Evolutionary conservation across 2,329 filamentous ascomycete genomes (phyloP), one percentile per base, ranked within the genome.

Genomic region (Trichophyton verrucosum): DNA sequence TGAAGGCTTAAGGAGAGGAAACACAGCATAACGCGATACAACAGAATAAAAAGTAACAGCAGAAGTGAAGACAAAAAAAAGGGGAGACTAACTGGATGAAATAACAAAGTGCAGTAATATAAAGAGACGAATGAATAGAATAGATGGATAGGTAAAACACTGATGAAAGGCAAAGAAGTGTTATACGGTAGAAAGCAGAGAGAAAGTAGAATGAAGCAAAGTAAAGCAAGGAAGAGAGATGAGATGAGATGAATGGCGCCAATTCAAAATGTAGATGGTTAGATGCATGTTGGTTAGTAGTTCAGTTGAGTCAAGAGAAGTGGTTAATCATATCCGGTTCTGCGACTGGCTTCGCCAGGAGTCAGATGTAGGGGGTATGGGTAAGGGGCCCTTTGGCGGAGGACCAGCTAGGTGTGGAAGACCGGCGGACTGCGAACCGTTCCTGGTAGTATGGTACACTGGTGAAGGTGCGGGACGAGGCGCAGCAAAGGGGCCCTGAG

Each of bases 351-450:
- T 49, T 36, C 57, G 22, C 57, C 57, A 59, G n/a, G 40, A 49
- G 17, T 46, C 40, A n/a, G 57, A 36, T 22, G 57, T 17, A 59
- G 75, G 83, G n/a, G 83, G 80, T 20, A 85, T 80, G 57, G 83
- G 83, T 36, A 86, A 76, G 7, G 81, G 78, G 9, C 81, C 82
- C 7, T 77, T 81, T 2, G 81, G 80, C 5, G 75, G 73, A 44
- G 85, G 83, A 33, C 80, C 84, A 51, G 82, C 79, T 55, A 86
- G 82, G 61, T 87, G 80, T 0, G 87, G 85, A 57, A 90, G 75
- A 40, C 80, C 81, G 60, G 86, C 86, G 2, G 81, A 82, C 58
- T 73, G 70, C 53, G 75, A 63, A 36, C 59, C 59, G 24, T 57
- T 61, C 47, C 58, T 53, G 47, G 24, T 55, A 27, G 44, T 30